These are phyloP conservation scores for Mycena albidolilacea DNA, from an alignment of 768 basidiomycete species.

Conservation along the genomic window DNA sequence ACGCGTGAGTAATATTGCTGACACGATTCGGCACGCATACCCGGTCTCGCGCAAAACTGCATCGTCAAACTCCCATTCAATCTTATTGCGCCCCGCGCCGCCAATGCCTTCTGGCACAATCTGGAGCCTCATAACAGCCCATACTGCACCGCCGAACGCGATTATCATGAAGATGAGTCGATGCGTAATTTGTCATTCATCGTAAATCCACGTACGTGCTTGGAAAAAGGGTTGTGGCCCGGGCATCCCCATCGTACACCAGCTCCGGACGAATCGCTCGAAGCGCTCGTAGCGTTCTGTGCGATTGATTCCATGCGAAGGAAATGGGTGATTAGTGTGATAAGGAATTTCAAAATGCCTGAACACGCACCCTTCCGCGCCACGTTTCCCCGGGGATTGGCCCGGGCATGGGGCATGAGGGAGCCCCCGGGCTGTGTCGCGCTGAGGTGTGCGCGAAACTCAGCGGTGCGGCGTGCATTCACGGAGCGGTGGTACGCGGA, in stretches of 20 bases:
- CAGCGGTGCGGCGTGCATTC: conserved; percentile 81
- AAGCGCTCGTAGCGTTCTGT: conserved; percentile 82
- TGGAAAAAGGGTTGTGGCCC: conserved; percentile 92
- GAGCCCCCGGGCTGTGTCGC: conserved; percentile 88
- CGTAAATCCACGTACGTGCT: conserved; percentile 59
- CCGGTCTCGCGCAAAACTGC: conserved; percentile 95
- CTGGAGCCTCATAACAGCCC: conserved; percentile 87
- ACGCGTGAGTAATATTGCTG: conserved; percentile 40
- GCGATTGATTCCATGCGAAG: neutral
- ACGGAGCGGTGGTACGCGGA: conserved; percentile 88
- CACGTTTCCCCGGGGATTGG: conserved; percentile 71
- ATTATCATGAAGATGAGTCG: no score
- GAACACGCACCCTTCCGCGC: conserved; percentile 73
- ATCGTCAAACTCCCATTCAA: conserved; percentile 95
- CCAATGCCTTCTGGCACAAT: conserved; percentile 85
- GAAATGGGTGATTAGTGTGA: conserved; percentile 25
- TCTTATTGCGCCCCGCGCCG: conserved; percentile 79
- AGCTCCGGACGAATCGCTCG: conserved; percentile 80
- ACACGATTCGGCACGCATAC: conserved; percentile 63
- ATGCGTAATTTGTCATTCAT: no score
- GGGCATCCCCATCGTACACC: conserved; percentile 91
- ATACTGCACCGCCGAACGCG: conserved; percentile 60
- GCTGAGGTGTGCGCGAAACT: conserved; percentile 88
- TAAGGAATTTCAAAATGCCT: conserved; percentile 1
- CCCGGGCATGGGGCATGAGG: conserved; percentile 79